phyloP scores from a whole-genome alignment of 2,329 filamentous ascomycete species.

The Ophiostoma angusticollis region DNA sequence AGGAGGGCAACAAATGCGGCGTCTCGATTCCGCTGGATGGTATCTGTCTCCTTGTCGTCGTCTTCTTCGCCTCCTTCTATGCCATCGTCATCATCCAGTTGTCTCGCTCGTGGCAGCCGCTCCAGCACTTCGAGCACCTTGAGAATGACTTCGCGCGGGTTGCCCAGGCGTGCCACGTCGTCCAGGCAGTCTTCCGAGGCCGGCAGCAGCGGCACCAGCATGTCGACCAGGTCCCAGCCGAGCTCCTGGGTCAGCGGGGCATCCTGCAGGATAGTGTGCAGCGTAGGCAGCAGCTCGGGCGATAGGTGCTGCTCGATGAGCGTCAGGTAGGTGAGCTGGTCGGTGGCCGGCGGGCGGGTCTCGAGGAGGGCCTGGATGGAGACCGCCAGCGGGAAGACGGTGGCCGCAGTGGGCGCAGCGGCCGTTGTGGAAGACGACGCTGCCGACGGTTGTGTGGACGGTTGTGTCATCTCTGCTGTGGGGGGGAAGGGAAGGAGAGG shows the following conservation, averaged over 20 bases:
- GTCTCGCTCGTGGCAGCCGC: constrained; percentile 30
- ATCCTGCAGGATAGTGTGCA: constrained; percentile 47
- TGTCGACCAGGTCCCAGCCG: constrained; percentile 72
- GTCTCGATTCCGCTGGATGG: constrained; percentile 11
- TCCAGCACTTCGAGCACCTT: constrained; percentile 66
- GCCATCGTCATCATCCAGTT: constrained; percentile 19
- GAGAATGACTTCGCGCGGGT: constrained; percentile 68
- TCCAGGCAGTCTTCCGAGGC: constrained; percentile 59
- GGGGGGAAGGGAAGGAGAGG: neutral
- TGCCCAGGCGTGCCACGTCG: constrained; percentile 63
- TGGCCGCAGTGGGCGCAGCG: too few species aligned
- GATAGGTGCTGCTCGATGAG: constrained; percentile 63
- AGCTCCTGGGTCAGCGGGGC: constrained; percentile 62
- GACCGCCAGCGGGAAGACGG: too few species aligned
- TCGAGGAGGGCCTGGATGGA: constrained; percentile 34
- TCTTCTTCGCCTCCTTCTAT: constrained; percentile 19
- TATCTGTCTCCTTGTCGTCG: constrained; percentile 15
- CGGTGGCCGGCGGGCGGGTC: constrained; percentile 39
- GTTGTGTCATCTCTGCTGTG: constrained; percentile 4
- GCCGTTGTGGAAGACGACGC: constrained; percentile 19
- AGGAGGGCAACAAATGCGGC: constrained; percentile 10
- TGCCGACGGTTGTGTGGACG: neutral
- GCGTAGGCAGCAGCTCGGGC: constrained; percentile 50
- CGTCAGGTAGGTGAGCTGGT: constrained; percentile 66
- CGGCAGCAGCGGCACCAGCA: constrained; percentile 55